phyloP scores from a whole-genome alignment of 2,329 filamentous ascomycete species.

The Aspergillus pseudoviridinutans region DNA sequence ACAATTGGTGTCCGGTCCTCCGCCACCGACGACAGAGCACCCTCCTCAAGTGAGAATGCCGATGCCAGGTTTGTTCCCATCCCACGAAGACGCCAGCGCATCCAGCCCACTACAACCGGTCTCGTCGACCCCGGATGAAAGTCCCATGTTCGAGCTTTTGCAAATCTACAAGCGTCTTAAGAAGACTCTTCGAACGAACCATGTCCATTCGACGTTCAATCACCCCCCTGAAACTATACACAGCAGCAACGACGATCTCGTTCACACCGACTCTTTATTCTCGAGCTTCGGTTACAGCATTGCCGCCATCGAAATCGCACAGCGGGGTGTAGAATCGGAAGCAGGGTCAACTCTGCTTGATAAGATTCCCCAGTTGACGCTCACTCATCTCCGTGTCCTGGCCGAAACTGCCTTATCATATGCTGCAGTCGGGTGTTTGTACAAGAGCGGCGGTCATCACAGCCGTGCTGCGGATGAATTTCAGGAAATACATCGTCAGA shows the following conservation, averaged over 20 bases:
- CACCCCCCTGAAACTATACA: conserved; percentile 39
- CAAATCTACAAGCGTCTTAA: conserved; percentile 55
- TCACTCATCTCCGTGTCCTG: conserved; percentile 84
- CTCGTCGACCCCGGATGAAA: conserved; percentile 24
- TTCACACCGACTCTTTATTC: conserved; percentile 42
- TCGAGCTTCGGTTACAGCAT: conserved; percentile 73
- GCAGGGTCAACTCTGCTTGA: conserved; percentile 72
- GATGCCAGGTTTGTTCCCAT: conserved; percentile 39
- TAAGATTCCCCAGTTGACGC: conserved; percentile 74
- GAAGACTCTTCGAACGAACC: conserved; percentile 52
- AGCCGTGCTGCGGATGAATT: conserved; percentile 61
- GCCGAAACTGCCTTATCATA: conserved; percentile 87
- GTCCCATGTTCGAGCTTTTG: conserved; percentile 46
- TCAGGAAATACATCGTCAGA: conserved; percentile 62
- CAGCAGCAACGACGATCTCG: conserved; percentile 42
- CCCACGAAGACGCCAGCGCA: conserved; percentile 28
- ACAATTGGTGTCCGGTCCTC: conserved; percentile 26
- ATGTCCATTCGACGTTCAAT: conserved; percentile 45
- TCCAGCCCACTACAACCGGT: conserved; percentile 31
- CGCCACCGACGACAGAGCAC: conserved; percentile 26
- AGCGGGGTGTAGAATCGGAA: conserved; percentile 75
- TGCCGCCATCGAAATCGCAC: conserved; percentile 82
- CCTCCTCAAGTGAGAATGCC: conserved; percentile 28
- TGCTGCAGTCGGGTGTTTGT: conserved; percentile 69
- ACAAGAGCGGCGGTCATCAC: conserved; percentile 55